phyloP scores from a whole-genome alignment of 202 grass and related monocot species.

The Zoysia matrella region DNA sequence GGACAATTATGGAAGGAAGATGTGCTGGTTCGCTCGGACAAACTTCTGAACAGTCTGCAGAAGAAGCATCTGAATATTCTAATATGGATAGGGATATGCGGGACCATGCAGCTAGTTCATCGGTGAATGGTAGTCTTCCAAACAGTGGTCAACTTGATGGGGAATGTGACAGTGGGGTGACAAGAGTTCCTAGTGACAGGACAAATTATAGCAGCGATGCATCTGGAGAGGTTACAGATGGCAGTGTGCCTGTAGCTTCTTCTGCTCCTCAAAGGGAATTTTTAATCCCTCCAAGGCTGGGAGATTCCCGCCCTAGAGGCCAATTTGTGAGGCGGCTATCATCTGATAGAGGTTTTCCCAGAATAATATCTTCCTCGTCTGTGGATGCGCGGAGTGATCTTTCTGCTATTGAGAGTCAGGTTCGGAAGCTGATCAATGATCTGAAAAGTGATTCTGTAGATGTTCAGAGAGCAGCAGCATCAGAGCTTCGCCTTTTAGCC shows the following conservation, averaged over 20 bases:
- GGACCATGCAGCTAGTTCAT: conserved; percentile 43
- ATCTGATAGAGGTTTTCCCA: conserved; percentile 65
- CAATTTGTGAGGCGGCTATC: conserved; percentile 54
- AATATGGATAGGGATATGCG: conserved; percentile 45
- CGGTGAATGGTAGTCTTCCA: conserved; percentile 56
- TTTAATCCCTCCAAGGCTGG: conserved; percentile 57
- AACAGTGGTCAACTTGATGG: conserved; percentile 58
- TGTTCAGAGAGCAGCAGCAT: conserved; percentile 60
- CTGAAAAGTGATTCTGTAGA: conserved; percentile 75
- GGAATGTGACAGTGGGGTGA: conserved; percentile 63
- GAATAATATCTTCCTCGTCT: conserved; percentile 70
- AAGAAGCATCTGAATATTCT: conserved; percentile 53
- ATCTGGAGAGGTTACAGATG: conserved; percentile 74
- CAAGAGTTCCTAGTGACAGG: conserved; percentile 65
- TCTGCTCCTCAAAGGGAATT: conserved; percentile 63
- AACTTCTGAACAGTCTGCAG: conserved; percentile 45
- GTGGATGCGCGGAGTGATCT: conserved; percentile 70
- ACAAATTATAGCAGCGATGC: conserved; percentile 79
- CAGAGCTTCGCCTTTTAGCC: conserved; percentile 77
- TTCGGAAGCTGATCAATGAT: conserved; percentile 70
- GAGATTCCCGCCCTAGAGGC: conserved; percentile 41
- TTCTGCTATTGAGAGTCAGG: conserved; percentile 77
- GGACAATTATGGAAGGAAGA: conserved; percentile 51
- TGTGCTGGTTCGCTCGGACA: conserved; percentile 45
- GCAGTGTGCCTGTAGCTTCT: conserved; percentile 44